Base-by-base conservation (phyloP, 1,139 yeast genomes). In the Candida sanyaensis region DNA sequence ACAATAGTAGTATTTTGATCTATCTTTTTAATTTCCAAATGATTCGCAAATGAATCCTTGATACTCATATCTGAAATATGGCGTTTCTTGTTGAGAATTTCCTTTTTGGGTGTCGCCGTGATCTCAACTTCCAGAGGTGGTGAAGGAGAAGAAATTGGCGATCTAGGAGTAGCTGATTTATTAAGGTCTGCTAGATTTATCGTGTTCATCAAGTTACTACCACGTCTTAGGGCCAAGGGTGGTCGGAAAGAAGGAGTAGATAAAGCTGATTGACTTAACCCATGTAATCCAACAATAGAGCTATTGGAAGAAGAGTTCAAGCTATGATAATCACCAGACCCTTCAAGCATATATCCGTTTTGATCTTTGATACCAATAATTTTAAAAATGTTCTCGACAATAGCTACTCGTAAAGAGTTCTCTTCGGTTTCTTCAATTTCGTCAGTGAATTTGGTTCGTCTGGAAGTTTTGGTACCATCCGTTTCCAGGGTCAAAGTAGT, bases 361-460 rank as follows among this genome's bases (percentile, higher is more conserved):
- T 59, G 46, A 24, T 56, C 59, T 49, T 77, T 78, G 11, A 92
- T 75, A 0, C 97, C 97, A 34, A 92, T 69, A 28, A 84, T 70
- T 49, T 78, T 77, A 62, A 92, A 88, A 47, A 93, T 80, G 38
- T 84, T 86, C 56, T 89, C 96, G 6, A 87, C 80, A 2, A 93
- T 67, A 0, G 96, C 91, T 29, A 78, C 72, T 41, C 91, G 74
- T 38, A 89, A 66, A 0, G 89, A 79, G 0, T 83, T 73, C 43
- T 89, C 96, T 55, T 88, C 95, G 0, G 88, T 84, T 56, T 88
- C 96, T 53, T 86, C 90, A 7, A 66, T 57, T 42, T 83, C 85
- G 29, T 80, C 83, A 9, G 84, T 78, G 50, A 85, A 83, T 1
- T 43, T 47, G 10, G 32, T 26, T 33, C 50, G 24, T 23, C 42